These are phyloP conservation scores for Aspergillus ruber DNA, from an alignment of 2,329 filamentous ascomycete species.

Conservation along the genomic window DNA sequence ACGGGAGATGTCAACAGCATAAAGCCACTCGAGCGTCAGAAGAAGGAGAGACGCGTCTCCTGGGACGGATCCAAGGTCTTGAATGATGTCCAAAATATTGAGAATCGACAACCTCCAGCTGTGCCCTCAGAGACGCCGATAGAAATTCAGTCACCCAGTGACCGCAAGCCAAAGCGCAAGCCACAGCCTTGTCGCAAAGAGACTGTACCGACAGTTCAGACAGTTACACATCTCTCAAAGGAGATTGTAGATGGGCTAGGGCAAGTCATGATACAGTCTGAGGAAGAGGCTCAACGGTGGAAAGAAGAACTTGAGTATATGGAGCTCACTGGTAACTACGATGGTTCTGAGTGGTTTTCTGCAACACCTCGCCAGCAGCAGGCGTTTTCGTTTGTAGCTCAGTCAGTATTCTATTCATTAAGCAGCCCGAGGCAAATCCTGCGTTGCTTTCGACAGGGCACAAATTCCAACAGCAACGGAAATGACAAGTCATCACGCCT, in stretches of 20 bases:
- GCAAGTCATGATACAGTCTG: slow-evolving; percentile 29
- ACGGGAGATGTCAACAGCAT: slow-evolving; percentile 15
- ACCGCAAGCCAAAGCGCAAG: slow-evolving; percentile 11
- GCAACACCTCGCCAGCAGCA: slow-evolving; percentile 32
- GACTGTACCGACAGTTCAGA: slow-evolving; percentile 19
- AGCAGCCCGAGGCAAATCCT: slow-evolving; percentile 36
- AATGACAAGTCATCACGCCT: slow-evolving; percentile 5
- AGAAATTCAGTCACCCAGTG: slow-evolving; percentile 14
- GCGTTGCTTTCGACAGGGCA: slow-evolving; percentile 31
- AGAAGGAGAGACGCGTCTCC: slow-evolving; percentile 29
- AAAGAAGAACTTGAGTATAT: slow-evolving; percentile 32
- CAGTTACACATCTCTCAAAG: slow-evolving; percentile 28
- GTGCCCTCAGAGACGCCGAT: slow-evolving; percentile 8
- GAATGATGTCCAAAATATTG: slow-evolving; percentile 18
- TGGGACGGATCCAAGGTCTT: slow-evolving; percentile 33
- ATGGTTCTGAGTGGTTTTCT: slow-evolving; percentile 32
- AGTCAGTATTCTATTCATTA: slow-evolving; percentile 40
- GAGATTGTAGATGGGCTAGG: slow-evolving; percentile 33
- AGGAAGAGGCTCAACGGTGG: slow-evolving; percentile 34
- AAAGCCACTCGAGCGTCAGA: slow-evolving; percentile 16
- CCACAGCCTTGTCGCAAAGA: slow-evolving; percentile 8
- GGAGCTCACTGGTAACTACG: slow-evolving; percentile 29
- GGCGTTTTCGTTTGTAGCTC: slow-evolving; percentile 36
- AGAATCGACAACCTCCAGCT: slow-evolving; percentile 7
- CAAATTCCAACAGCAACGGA: background rate